Conservation (phyloP, 2,329 filamentous ascomycete genomes). For the Claviceps arundinis region DNA sequence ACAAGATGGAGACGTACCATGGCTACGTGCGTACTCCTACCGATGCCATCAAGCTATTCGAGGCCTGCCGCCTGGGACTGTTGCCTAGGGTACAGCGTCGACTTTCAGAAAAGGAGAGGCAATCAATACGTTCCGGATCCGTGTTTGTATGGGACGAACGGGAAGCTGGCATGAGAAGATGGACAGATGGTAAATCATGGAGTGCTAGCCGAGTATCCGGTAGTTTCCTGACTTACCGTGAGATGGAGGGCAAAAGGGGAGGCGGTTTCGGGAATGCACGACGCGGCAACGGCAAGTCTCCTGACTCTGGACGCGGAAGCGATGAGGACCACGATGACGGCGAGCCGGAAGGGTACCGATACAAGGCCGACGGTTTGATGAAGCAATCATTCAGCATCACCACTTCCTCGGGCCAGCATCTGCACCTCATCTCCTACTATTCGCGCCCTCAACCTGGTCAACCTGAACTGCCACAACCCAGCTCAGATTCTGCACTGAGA, state of each 20-base stretch:
- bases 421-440: conserved; percentile 97
- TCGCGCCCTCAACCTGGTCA: conserved; percentile 63
- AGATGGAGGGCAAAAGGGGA: conserved; percentile 97
- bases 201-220: conserved; percentile 94
- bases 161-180: conserved; percentile 94
- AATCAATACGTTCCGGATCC: conserved; percentile 89
- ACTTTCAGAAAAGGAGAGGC: conserved; percentile 90
- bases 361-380: conserved; percentile 95
- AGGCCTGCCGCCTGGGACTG: conserved; percentile 81
- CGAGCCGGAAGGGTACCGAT: conserved; percentile 82
- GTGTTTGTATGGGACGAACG: conserved; percentile 99
- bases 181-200: conserved; percentile 99
- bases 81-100: conserved; percentile 85
- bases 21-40: conserved; percentile 89
- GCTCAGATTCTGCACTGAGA: conserved; percentile 64
- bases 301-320: conserved; percentile 67
- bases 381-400: conserved; percentile 99
- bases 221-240: conserved; percentile 91
- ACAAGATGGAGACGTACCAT: conserved; percentile 87
- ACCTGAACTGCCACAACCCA: conserved; percentile 66
- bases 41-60: conserved; percentile 97
- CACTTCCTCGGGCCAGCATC: conserved; percentile 73
- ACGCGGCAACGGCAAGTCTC: conserved; percentile 58
- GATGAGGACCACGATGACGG: conserved; percentile 77
- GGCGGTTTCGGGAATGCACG: conserved; percentile 52